Evolutionary conservation across 2,329 filamentous ascomycete species (phyloP).

Genomic region (Phaeophleospora eucalypticola): DNA sequence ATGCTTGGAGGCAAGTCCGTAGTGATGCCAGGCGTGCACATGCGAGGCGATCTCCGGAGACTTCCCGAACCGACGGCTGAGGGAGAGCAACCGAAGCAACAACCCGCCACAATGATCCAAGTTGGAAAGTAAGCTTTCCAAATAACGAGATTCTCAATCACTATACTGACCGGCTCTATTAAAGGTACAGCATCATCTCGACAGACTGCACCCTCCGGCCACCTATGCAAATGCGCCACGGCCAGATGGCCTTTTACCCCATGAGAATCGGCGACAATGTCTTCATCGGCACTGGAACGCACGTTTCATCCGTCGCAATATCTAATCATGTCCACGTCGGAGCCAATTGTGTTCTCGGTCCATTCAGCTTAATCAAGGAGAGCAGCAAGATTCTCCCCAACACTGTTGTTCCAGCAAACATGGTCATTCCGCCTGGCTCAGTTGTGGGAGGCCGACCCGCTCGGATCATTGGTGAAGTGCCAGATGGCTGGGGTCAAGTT

Average conservation of each 20-base stretch:
- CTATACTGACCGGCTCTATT: background rate
- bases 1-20: constrained; percentile 92
- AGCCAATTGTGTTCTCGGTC: constrained; percentile 68
- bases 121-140: constrained; percentile 55
- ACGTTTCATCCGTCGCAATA: constrained; percentile 79
- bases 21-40: constrained; percentile 90
- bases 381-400: constrained; percentile 84
- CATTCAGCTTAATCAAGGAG: constrained; percentile 90
- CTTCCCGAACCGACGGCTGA: constrained; percentile 25
- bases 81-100: constrained; percentile 24
- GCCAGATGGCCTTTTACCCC: constrained; percentile 72
- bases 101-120: constrained; percentile 59
- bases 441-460: constrained; percentile 83
- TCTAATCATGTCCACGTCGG: constrained; percentile 86
- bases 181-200: constrained; percentile 83
- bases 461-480: constrained; percentile 74
- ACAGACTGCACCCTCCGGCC: constrained; percentile 75
- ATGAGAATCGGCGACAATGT: constrained; percentile 93
- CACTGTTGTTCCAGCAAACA: constrained; percentile 76
- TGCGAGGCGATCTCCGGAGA: constrained; percentile 78
- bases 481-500: constrained; percentile 57
- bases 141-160: background rate
- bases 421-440: constrained; percentile 89
- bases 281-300: constrained; percentile 65
- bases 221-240: constrained; percentile 76